Evolutionary conservation across 192 early-diverging fungal species (phyloP), one percentile per base, ranked within the genome.

Genomic region (Kickxella alabastrina): DNA sequence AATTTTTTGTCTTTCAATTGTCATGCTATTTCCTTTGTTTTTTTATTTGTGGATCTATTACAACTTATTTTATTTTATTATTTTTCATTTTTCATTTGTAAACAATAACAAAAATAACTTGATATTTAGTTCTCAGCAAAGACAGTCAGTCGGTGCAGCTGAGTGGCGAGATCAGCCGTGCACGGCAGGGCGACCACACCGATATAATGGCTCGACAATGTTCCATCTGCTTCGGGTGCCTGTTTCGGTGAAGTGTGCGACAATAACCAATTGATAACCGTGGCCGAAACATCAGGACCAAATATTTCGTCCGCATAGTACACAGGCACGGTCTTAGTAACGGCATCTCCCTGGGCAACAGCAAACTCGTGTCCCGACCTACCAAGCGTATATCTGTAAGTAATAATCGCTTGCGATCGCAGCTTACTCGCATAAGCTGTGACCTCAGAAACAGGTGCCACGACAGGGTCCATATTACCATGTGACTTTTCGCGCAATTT

Each of bases 131-230:
- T 28, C 26, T 26, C 1, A 24, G 27, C 26, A 47, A 45, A 68
- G 1, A 18, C 45, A 22, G 36, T n/a, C 15, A 52, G 3, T 4
- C 71, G 49, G 13, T 75, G 37, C 28, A 75, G 31, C 42, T 67
- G 63, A 0, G 64, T 46, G 8, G 64, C 63, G 17, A 75, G 55
- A 1, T 63, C 55, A 2, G 38, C 47, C 1, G 71, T 75, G 34
- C 71, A 67, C 13, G 71, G 71, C 51, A 75, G 44, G 0, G 59
- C 55, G 9, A 67, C 71, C 3, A 75, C 19, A 27, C 71, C 71
- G n/a, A 75, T 31, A 19, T 63, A 59, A 14, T 24, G 35, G 26
- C 43, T 28, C 10, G n/a, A 14, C 4, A 14, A 6, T 2, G 38
- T 5, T 13, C 10, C 10, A 18, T 17, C 6, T 13, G 1, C 10